Evolutionary conservation across 192 early-diverging fungal genomes (phyloP), one percentile per base, ranked within the genome.

Genomic region (Umbelopsis isabellina): DNA sequence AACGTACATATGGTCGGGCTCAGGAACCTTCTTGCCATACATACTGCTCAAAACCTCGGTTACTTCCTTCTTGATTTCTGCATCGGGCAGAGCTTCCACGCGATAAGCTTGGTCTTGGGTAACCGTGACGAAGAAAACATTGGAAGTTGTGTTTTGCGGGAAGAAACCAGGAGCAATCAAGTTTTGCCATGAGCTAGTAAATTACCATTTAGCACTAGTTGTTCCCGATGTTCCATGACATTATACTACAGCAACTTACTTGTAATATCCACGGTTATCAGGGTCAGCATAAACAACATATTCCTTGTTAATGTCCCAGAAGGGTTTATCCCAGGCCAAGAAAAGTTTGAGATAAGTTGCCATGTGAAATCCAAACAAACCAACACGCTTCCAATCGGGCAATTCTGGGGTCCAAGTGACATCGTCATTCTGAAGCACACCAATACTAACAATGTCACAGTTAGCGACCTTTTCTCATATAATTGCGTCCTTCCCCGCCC

Each of bases 301-400:
- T 23, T 81, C 78, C 0, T 25, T 61, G 16, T 48, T 67, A 20
- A 79, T 50, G 9, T 69, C 72, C 80, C 78, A 81, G 70, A 75
- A 81, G 13, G 55, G 55, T 25, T 61, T 61, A 27, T 61, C 55
- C 55, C 55, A 61, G 12, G 55, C 30, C 20, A 81, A 46, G 41
- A 81, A 81, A 16, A 81, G 75, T 52, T 81, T 81, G 27, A 70
- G 72, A 48, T 81, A 81, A 0, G 73, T 76, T 2, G 76, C 58
- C 73, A 81, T 81, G 46, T 81, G 80, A 30, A 81, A 81, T 22
- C 72, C 71, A 37, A 72, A 52, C 22, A 81, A 37, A 12, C 72
- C 77, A 35, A 79, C 77, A 11, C 66, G 21, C 48, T 81, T 81
- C 80, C 80, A 81, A 22, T 74, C 72, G 23, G 80, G 80, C 25